Base-by-base conservation (phyloP, 1,284 basidiomycete genomes). In the Bjerkandera adusta region DNA sequence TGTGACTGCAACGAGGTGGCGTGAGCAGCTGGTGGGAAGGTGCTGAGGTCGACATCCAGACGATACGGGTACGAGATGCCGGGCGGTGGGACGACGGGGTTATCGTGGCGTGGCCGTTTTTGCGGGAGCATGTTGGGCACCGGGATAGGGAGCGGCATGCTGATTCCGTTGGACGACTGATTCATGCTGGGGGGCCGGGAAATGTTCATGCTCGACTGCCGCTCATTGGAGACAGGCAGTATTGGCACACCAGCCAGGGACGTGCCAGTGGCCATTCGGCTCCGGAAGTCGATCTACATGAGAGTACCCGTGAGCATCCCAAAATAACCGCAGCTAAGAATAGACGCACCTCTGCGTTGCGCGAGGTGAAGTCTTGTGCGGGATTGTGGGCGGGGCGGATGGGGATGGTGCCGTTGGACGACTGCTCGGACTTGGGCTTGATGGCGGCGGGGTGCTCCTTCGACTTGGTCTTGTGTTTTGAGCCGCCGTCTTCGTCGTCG, bases 401-500 rank as follows among this genome's bases (percentile, higher is more conserved):
- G 25, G 61, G 59, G 15, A 60, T 45, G 36, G 55, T 51, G 41
- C 52, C 56, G 40, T 43, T 50, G 20, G 26, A n/a, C n/a, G n/a
- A n/a, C n/a, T n/a, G n/a, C 21, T 11, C 46, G 37, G 30, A 29
- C 45, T 18, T 37, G 15, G 25, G 25, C 12, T 11, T 29, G 18
- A 26, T 11, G 11, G 36, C 13, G 35, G n/a, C 43, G 18, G 40
- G 45, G 48, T 58, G 49, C 46, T 57, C 61, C 15, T 29, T 30
- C 3, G 50, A 39, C n/a, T 48, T 51, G 30, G 52, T 50, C 41
- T 60, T 60, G 35, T 59, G 55, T 36, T 53, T 51, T 25, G 51
- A 45, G 46, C 50, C 43, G 57, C 59, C 64, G 20, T 68, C 68
- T 30, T 63, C 68, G 4, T 68, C 72, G 4, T 70, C 75, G 16